Conservation (phyloP, 169 alveolate species). For the Ichthyophthirius multifiliis region DNA sequence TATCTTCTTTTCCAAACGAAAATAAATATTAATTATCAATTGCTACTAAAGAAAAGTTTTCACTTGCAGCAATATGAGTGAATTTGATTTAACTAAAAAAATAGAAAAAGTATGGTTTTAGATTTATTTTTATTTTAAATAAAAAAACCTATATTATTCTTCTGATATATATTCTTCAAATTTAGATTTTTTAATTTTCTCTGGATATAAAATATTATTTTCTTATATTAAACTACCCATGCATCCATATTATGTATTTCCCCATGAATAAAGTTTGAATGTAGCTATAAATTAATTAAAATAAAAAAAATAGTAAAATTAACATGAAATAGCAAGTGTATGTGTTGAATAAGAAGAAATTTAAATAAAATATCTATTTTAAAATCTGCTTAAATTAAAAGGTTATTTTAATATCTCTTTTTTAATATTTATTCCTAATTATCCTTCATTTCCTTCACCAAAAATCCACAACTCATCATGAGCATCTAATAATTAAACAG, state of each 20-base stretch:
- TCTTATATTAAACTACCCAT: not conserved
- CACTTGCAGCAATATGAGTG: not conserved
- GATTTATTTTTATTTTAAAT: not conserved
- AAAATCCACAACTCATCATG: not conserved
- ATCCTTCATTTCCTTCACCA: constrained; percentile 1
- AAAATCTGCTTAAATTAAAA: not conserved
- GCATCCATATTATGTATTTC: constrained; percentile 3
- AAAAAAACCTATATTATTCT: not conserved
- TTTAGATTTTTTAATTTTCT: not conserved
- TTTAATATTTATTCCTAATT: not conserved
- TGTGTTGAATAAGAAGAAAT: not conserved
- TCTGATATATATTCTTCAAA: not conserved
- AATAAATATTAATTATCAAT: no score
- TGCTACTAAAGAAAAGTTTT: not conserved
- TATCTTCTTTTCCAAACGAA: constrained; percentile 15
- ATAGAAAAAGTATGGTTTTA: not conserved
- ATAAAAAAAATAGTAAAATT: not conserved
- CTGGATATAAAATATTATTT: not conserved
- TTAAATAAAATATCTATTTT: not conserved
- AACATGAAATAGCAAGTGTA: not conserved
- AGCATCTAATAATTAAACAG: not conserved
- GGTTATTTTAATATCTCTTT: not conserved
- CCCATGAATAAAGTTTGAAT: not conserved
- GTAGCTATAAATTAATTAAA: not conserved
- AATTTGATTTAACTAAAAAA: not conserved